phyloP scores from a whole-genome alignment of 2,329 filamentous ascomycete species.

The Aspergillus sp. region DNA sequence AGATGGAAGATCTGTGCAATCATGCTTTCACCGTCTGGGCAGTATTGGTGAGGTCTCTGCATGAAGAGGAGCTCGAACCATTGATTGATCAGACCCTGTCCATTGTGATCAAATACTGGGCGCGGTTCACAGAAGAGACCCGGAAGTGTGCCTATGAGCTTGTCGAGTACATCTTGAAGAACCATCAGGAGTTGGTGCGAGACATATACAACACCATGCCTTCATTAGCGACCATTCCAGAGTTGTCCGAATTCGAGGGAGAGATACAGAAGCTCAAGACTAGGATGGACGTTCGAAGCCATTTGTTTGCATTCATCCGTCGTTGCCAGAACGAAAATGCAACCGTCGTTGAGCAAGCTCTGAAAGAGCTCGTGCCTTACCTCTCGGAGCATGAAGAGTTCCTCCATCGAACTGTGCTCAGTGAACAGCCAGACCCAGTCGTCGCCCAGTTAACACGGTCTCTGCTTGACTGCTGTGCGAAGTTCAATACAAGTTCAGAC shows the following conservation, averaged over 20 bases:
- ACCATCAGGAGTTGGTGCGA: conserved; percentile 60
- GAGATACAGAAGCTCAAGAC: conserved; percentile 65
- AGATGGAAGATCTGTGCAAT: conserved; percentile 71
- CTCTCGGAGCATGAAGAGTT: conserved; percentile 72
- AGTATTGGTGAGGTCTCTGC: conserved; percentile 70
- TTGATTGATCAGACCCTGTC: conserved; percentile 89
- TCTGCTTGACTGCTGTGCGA: conserved; percentile 80
- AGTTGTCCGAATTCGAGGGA: conserved; percentile 66
- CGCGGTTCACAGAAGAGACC: conserved; percentile 60
- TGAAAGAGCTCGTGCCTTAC: conserved; percentile 74
- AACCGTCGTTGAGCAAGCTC: conserved; percentile 77
- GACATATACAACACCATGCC: conserved; percentile 74
- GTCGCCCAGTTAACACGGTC: conserved; percentile 71
- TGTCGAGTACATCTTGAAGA: conserved; percentile 64
- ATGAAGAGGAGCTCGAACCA: conserved; percentile 73
- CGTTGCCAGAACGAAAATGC: conserved; percentile 80
- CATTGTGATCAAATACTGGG: conserved; percentile 81
- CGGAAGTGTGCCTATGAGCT: conserved; percentile 61
- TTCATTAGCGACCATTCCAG: conserved; percentile 68
- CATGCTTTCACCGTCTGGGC: conserved; percentile 82
- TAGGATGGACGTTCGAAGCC: conserved; percentile 64
- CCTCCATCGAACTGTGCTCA: conserved; percentile 74
- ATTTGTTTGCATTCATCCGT: conserved; percentile 68
- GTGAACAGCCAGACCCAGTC: conserved; percentile 77
- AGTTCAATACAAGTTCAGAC: conserved; percentile 67